Percentiles rank a stretch among this genome's conserved stretches.
Evolutionary conservation across 2,329 filamentous ascomycete species (phyloP).

Genomic region (Ramularia endophylla): DNA sequence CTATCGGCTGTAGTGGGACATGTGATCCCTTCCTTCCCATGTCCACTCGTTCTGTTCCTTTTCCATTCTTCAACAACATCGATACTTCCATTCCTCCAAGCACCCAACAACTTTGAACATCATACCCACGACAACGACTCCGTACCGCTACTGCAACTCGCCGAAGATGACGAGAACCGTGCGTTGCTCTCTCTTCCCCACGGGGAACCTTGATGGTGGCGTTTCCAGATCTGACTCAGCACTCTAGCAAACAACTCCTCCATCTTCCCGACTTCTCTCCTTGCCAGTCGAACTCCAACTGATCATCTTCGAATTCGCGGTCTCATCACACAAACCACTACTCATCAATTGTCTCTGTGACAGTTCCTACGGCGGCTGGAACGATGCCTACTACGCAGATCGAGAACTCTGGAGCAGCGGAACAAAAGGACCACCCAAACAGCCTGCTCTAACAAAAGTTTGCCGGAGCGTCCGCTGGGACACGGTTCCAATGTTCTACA

Average conservation of each 20-base stretch:
- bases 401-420: constrained; percentile 15
- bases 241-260: not conserved
- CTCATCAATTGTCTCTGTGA: constrained; percentile 21
- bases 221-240: no score
- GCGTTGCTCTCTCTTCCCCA: no score
- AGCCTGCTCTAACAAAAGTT: constrained; percentile 17
- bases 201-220: no score
- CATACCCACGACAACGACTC: no score
- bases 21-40: no score
- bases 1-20: no score
- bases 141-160: no score
- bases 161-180: no score
- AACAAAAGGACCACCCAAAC: constrained; percentile 11
- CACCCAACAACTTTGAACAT: no score
- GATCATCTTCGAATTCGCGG: constrained; percentile 19
- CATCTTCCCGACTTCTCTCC: constrained; percentile 6
- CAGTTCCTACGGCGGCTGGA: constrained; percentile 16
- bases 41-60: no score
- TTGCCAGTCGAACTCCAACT: constrained; percentile 16
- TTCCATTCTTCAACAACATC: no score
- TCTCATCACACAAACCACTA: constrained; percentile 14
- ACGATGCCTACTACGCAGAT: constrained; percentile 10
- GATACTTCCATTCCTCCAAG: no score
- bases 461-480: constrained; percentile 16
- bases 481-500: constrained; percentile 22